These are phyloP conservation scores for Eucalyptus cloeziana DNA, from an alignment of 345 rosid genomes.

Conservation along the genomic window DNA sequence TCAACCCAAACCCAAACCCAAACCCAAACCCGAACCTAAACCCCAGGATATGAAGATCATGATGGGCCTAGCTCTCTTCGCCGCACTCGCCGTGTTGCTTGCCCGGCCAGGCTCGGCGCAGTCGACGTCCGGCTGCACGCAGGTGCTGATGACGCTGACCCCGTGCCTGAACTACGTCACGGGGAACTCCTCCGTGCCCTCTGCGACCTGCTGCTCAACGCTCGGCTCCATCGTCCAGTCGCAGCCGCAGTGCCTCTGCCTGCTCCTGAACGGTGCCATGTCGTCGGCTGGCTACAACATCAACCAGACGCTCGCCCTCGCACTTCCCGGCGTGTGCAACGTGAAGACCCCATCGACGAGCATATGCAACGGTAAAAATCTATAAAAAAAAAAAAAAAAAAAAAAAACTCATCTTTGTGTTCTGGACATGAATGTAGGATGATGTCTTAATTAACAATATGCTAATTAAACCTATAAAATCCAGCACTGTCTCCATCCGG, in stretches of 20 bases:
- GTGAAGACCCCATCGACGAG: slow-evolving; percentile 18
- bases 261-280: slow-evolving; percentile 7
- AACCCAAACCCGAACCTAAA: neutral
- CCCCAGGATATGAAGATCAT: neutral
- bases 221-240: slow-evolving; percentile 23
- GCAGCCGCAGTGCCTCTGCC: slow-evolving; percentile 39
- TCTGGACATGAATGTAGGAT: neutral
- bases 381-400: fast-evolving
- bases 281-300: slow-evolving; percentile 4
- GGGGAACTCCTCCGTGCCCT: slow-evolving; percentile 29
- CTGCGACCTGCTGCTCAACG: slow-evolving; percentile 46
- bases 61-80: neutral
- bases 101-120: slow-evolving; percentile 1
- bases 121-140: slow-evolving; percentile 14
- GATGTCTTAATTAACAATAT: neutral
- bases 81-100: neutral
- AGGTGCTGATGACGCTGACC: slow-evolving; percentile 4
- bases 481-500: slow-evolving; percentile 1
- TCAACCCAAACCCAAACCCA: neutral
- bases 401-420: neutral
- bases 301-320: slow-evolving; percentile 18
- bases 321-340: slow-evolving; percentile 15
- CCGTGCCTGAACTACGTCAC: slow-evolving; percentile 28
- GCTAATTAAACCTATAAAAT: neutral
- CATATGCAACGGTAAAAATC: neutral